Conservation (phyloP, 495 filamentous ascomycete species). For the Neurospora cerealis region DNA sequence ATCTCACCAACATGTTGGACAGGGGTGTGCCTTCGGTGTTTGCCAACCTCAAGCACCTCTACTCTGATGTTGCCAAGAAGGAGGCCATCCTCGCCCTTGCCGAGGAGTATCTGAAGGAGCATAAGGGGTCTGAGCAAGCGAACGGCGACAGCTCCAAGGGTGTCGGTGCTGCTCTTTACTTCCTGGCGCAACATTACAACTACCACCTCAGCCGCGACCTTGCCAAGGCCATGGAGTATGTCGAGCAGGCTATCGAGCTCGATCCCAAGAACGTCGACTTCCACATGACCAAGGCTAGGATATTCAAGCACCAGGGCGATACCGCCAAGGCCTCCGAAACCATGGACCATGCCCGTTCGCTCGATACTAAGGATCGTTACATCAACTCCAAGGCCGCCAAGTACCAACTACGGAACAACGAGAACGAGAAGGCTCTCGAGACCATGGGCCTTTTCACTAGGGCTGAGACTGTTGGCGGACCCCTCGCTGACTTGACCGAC, state of each 20-base stretch:
- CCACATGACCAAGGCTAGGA: slow-evolving; percentile 88
- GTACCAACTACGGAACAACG: slow-evolving; percentile 88
- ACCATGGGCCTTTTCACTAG: slow-evolving; percentile 95
- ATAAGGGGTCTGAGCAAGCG: slow-evolving; percentile 26
- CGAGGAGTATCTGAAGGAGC: slow-evolving; percentile 59
- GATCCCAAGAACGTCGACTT: slow-evolving; percentile 78
- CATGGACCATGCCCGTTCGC: slow-evolving; percentile 77
- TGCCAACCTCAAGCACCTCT: slow-evolving; percentile 89
- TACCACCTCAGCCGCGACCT: slow-evolving; percentile 81
- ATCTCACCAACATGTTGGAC: slow-evolving; percentile 76
- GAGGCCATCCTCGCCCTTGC: slow-evolving; percentile 65
- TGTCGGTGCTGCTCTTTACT: slow-evolving; percentile 71
- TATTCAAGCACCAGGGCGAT: slow-evolving; percentile 88
- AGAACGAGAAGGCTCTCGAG: slow-evolving; percentile 71
- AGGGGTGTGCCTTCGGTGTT: slow-evolving; percentile 97
- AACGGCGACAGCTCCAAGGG: slow-evolving; percentile 56
- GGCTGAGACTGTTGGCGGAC: slow-evolving; percentile 72
- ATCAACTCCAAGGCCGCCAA: slow-evolving; percentile 98
- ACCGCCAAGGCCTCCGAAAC: slow-evolving; percentile 66
- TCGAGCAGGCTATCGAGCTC: slow-evolving; percentile 73
- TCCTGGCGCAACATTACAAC: slow-evolving; percentile 94
- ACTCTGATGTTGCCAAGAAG: slow-evolving; percentile 65
- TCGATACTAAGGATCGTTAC: slow-evolving; percentile 86
- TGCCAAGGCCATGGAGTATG: slow-evolving; percentile 66
- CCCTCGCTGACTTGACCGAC: slow-evolving; percentile 83